Evolutionary conservation across 208 protist species (phyloP).

Genomic region (Vickermania spadyakhi): DNA sequence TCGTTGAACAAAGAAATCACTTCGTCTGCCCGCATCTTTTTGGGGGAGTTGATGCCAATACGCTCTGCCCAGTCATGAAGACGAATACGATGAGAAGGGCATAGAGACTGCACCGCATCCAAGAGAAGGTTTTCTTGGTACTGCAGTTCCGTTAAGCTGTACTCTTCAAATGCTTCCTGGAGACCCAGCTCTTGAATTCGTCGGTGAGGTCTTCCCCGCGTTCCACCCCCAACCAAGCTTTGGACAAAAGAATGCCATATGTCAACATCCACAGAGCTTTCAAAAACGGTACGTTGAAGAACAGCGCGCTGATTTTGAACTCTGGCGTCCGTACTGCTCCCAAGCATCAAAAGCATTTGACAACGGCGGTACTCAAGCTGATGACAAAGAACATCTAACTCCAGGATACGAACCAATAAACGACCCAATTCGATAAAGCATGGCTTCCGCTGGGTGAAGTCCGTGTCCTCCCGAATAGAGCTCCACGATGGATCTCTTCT

Average conservation of each 20-base stretch:
- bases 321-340: conserved; percentile 39
- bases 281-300: conserved; percentile 55
- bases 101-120: conserved; percentile 38
- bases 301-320: conserved; percentile 52
- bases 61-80: conserved; percentile 48
- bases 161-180: conserved; percentile 72
- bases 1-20: conserved; percentile 62
- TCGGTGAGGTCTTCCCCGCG: conserved; percentile 20
- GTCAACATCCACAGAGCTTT: conserved; percentile 57
- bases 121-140: conserved; percentile 66
- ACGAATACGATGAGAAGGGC: conserved; percentile 25
- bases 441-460: conserved; percentile 60
- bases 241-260: conserved; percentile 67
- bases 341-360: conserved; percentile 46
- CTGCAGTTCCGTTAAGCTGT: conserved; percentile 62
- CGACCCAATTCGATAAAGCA: conserved; percentile 79
- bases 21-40: conserved; percentile 18
- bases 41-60: conserved; percentile 22
- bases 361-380: conserved; percentile 55
- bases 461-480: conserved; percentile 10
- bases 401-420: conserved; percentile 62
- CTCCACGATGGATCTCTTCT: conserved; percentile 53
- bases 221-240: conserved; percentile 16
- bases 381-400: conserved; percentile 69
- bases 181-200: conserved; percentile 47